Percentiles rank a stretch among this genome's conserved stretches.
Conservation (phyloP, 768 basidiomycete species). For the Sistotremastrum niveocremeum region DNA sequence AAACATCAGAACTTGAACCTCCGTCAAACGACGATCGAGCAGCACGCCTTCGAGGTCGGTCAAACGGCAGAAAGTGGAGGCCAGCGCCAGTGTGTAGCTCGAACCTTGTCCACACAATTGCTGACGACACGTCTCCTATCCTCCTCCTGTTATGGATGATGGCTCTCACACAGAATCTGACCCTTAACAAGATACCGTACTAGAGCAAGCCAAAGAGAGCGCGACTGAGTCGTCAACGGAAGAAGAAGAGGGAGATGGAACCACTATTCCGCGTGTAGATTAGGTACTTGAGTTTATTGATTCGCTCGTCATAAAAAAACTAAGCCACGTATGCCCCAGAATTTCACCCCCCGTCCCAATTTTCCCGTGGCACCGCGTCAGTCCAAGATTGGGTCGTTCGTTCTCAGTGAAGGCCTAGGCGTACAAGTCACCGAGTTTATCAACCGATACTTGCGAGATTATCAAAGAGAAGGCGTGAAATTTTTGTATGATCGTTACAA, state of each 20-base stretch:
- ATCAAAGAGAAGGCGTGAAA: slow-evolving; percentile 75
- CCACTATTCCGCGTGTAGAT: neutral
- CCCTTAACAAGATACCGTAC: slow-evolving; percentile 3
- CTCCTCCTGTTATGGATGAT: too few relatives aligned
- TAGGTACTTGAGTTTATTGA: slow-evolving; percentile 9
- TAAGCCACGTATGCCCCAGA: slow-evolving; percentile 19
- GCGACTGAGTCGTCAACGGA: too few relatives aligned
- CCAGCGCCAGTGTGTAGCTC: too few relatives aligned
- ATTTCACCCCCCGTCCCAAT: slow-evolving; percentile 35
- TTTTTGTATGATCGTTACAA: slow-evolving; percentile 71
- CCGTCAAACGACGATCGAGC: too few relatives aligned
- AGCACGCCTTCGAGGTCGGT: too few relatives aligned
- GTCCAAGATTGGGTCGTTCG: slow-evolving; percentile 27
- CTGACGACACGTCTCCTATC: too few relatives aligned
- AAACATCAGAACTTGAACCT: slow-evolving; percentile 7
- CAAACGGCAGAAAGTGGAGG: too few relatives aligned
- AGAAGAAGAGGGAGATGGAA: neutral
- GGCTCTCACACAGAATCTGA: slow-evolving; percentile 17
- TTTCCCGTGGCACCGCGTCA: slow-evolving; percentile 37
- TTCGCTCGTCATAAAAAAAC: slow-evolving; percentile 12
- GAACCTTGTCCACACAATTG: too few relatives aligned
- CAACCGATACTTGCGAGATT: slow-evolving; percentile 79
- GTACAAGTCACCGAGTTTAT: slow-evolving; percentile 53
- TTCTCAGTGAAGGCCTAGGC: slow-evolving; percentile 33
- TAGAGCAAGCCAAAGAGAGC: too few relatives aligned